Evolutionary conservation across 768 basidiomycete genomes (phyloP).

Genomic region (Mrakia blollopis): DNA sequence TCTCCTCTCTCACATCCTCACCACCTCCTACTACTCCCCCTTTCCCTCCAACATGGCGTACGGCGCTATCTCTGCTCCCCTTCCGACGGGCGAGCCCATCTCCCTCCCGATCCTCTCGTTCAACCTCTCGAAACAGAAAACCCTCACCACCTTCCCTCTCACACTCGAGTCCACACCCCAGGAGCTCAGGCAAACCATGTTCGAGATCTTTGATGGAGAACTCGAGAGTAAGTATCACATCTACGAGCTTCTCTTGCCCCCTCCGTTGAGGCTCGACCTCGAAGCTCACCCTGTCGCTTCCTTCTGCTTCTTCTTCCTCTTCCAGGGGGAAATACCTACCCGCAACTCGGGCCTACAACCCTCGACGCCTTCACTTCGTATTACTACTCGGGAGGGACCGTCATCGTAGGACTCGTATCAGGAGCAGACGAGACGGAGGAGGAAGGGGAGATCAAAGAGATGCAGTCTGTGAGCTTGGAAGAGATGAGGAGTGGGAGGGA

Average conservation of each 20-base stretch:
- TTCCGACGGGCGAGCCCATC: conserved; percentile 40
- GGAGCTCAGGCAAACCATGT: conserved; percentile 60
- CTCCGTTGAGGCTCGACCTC: background rate
- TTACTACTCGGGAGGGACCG: conserved; percentile 66
- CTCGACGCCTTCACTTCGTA: conserved; percentile 62
- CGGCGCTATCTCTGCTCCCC: conserved; percentile 53
- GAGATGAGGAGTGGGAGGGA: conserved; percentile 51
- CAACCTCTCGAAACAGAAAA: conserved; percentile 39
- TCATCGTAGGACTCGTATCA: conserved; percentile 60
- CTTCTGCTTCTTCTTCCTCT: background rate
- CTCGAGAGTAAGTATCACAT: conserved; percentile 53
- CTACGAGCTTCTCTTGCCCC: background rate
- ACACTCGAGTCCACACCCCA: conserved; percentile 48
- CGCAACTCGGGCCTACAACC: conserved; percentile 59
- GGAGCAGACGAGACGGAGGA: conserved; percentile 34
- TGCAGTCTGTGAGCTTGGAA: conserved; percentile 46
- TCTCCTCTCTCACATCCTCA: background rate
- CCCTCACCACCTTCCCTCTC: conserved; percentile 56
- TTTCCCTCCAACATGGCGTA: conserved; percentile 50
- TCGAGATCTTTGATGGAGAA: conserved; percentile 62
- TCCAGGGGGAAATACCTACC: conserved; percentile 66
- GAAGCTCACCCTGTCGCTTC: conserved; percentile 8
- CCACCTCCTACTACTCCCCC: background rate
- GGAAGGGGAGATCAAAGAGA: conserved; percentile 36
- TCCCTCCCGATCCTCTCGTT: conserved; percentile 52